Conservation (phyloP, 768 basidiomycete genomes). For the Candolleomyces aberdarensis region DNA sequence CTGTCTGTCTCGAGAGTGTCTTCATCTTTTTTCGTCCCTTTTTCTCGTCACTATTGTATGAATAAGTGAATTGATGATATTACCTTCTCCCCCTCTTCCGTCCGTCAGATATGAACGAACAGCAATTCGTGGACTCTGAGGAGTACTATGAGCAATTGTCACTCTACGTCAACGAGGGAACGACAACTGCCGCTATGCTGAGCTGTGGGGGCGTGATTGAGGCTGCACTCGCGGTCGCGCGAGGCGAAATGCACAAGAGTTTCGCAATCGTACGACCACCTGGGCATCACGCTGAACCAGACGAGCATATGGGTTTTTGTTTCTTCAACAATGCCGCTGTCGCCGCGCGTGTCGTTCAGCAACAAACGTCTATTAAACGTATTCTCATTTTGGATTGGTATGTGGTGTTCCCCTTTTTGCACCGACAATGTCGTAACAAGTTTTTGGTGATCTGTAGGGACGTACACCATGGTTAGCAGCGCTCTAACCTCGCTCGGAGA, state of each 20-base stretch:
- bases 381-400: constrained; percentile 97
- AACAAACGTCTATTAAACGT: constrained; percentile 65
- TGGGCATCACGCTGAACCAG: constrained; percentile 97
- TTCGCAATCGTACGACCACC: constrained; percentile 97
- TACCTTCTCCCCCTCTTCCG: constrained; percentile 2
- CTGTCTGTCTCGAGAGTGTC: not conserved
- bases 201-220: constrained; percentile 97
- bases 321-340: constrained; percentile 99
- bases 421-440: not conserved
- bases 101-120: constrained; percentile 62
- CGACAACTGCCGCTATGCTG: constrained; percentile 79
- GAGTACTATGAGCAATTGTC: constrained; percentile 89
- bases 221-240: constrained; percentile 82
- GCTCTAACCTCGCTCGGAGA: not conserved
- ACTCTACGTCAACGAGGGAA: constrained; percentile 85
- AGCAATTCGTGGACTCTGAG: constrained; percentile 72
- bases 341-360: constrained; percentile 78
- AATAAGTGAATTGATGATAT: constrained; percentile 10
- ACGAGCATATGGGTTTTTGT: constrained; percentile 98
- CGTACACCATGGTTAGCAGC: constrained; percentile 80
- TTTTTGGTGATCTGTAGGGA: constrained; percentile 54
- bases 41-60: not conserved
- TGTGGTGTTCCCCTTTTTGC: constrained; percentile 12
- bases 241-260: constrained; percentile 72
- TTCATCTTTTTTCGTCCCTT: not conserved